A percentile compares a stretch with the other conserved stretches of the same genome.
Evolutionary conservation across 257 asterid genomes (phyloP).

Genomic region (Coffea eugenioides): DNA sequence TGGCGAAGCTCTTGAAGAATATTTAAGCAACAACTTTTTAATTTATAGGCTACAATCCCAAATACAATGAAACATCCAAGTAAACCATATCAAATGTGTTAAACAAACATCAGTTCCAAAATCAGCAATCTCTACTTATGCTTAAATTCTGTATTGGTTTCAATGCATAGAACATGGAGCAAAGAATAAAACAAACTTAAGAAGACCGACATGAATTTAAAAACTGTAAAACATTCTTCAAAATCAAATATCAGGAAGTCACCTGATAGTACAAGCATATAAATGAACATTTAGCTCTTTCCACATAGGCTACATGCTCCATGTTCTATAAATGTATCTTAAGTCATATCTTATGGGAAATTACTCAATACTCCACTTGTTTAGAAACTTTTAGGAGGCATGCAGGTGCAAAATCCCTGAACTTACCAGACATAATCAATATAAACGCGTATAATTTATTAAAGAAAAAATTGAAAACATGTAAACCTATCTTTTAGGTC

Average conservation of each 20-base stretch:
- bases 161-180: not conserved
- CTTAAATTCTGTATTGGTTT: not conserved
- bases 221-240: not conserved
- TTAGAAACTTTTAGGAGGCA: not conserved
- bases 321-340: not conserved
- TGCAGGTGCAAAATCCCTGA: not conserved
- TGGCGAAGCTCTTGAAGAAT: not conserved
- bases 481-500: not conserved
- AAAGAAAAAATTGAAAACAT: not conserved
- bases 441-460: not conserved
- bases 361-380: not conserved
- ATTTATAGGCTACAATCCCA: not conserved
- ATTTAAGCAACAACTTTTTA: not conserved
- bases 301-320: not conserved
- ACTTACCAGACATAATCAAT: not conserved
- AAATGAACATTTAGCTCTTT: not conserved
- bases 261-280: not conserved
- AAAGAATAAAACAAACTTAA: not conserved
- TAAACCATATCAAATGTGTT: not conserved
- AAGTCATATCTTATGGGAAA: not conserved
- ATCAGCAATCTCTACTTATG: not conserved
- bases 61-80: not conserved
- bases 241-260: not conserved
- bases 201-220: not conserved
- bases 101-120: not conserved